Conservation (phyloP, 306 rosid species). For the Aeschynomene evenia region DNA sequence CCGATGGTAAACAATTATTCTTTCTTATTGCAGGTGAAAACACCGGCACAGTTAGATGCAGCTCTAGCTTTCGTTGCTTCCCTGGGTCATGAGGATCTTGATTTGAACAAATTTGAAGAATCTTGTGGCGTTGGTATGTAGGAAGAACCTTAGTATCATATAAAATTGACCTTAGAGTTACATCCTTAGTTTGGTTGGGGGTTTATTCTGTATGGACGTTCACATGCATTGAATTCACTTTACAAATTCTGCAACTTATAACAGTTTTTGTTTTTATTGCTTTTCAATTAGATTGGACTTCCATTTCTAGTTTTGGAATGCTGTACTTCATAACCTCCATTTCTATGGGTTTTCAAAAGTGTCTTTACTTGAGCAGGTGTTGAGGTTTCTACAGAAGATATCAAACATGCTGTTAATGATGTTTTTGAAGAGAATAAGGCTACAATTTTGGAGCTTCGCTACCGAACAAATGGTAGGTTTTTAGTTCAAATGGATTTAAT, state of each 20-base stretch:
- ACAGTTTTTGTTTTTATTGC: constrained; percentile 10
- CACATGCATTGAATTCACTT: neutral
- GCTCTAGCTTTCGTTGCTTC: constrained; percentile 63
- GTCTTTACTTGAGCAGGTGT: constrained; percentile 53
- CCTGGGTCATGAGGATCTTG: constrained; percentile 49
- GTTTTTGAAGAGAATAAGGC: constrained; percentile 74
- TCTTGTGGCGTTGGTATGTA: constrained; percentile 89
- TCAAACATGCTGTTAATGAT: constrained; percentile 53
- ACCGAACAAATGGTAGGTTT: constrained; percentile 65
- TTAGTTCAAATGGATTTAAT: constrained; percentile 1
- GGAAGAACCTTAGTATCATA: neutral
- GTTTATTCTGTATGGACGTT: neutral
- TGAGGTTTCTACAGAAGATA: constrained; percentile 80
- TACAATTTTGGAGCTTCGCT: constrained; percentile 69
- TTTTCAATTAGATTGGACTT: constrained; percentile 19
- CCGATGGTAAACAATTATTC: neutral
- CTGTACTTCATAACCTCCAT: neutral
- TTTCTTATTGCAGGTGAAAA: constrained; percentile 67
- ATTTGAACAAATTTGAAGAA: constrained; percentile 66
- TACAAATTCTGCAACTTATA: neutral
- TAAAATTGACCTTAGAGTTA: neutral
- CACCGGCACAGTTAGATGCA: constrained; percentile 83
- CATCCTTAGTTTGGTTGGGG: constrained; percentile 6
- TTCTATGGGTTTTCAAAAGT: neutral
- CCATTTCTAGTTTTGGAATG: neutral